Evolutionary conservation across 2,329 filamentous ascomycete species (phyloP).

Genomic region (Cyclaneusma minus): DNA sequence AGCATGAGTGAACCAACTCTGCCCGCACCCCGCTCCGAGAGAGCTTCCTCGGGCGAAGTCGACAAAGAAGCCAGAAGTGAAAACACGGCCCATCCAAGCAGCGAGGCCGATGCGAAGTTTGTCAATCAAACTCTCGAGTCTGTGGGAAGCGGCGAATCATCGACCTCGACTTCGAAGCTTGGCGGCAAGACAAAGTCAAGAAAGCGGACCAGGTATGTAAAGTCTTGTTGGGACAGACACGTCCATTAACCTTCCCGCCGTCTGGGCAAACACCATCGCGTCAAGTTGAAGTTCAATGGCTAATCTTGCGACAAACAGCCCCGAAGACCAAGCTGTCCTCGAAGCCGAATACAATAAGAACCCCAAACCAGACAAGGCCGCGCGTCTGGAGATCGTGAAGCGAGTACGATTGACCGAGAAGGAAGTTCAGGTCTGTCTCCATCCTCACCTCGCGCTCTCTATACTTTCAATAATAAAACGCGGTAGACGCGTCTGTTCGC

Average conservation of each 20-base stretch:
- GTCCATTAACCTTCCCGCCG: too few species aligned
- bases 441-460: constrained; percentile 6
- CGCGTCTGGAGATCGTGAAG: constrained; percentile 69
- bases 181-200: constrained; percentile 31
- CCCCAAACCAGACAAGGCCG: constrained; percentile 80
- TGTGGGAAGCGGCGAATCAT: constrained; percentile 9
- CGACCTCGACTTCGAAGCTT: constrained; percentile 12
- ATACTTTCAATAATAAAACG: constrained; percentile 4
- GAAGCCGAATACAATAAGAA: constrained; percentile 76
- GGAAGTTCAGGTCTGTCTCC: constrained; percentile 73
- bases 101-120: constrained; percentile 9
- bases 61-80: constrained; percentile 5
- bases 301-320: constrained; percentile 31
- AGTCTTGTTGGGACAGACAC: too few species aligned
- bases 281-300: constrained; percentile 3
- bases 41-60: constrained; percentile 8
- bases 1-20: constrained; percentile 19
- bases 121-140: constrained; percentile 8
- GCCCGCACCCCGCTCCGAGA: constrained; percentile 11
- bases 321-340: constrained; percentile 77
- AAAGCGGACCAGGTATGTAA: constrained; percentile 46
- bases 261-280: neutral
- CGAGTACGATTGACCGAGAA: constrained; percentile 85
- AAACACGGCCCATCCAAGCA: constrained; percentile 9
- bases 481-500: too few species aligned